Evolutionary conservation across 495 filamentous ascomycete genomes (phyloP).

Genomic region (Hamigera avellanea): DNA sequence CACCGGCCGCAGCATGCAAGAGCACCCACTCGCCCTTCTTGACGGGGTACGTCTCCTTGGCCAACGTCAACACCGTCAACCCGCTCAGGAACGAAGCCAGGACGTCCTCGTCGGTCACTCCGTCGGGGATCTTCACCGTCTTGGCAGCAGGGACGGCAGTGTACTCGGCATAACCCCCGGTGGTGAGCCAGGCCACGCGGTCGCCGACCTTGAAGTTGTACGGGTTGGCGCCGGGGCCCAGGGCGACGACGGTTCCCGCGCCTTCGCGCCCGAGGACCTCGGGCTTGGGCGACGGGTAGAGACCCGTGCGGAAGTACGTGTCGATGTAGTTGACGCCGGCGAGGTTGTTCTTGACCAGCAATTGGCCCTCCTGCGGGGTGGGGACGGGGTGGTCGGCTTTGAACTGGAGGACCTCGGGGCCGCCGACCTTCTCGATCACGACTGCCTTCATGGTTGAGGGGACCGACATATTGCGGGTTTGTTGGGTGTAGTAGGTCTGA

Average conservation of each 20-base stretch:
- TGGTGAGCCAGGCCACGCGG: constrained; percentile 54
- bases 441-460: constrained; percentile 68
- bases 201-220: constrained; percentile 48
- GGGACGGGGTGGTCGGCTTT: constrained; percentile 69
- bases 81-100: constrained; percentile 70
- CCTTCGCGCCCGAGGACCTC: constrained; percentile 79
- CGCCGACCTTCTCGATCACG: constrained; percentile 64
- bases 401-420: constrained; percentile 65
- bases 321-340: constrained; percentile 83
- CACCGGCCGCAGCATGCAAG: constrained; percentile 84
- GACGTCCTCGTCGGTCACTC: constrained; percentile 47
- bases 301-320: constrained; percentile 83
- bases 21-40: constrained; percentile 74
- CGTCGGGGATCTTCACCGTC: constrained; percentile 52
- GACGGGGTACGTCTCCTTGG: constrained; percentile 65
- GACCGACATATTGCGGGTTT: constrained; percentile 22
- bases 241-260: constrained; percentile 47
- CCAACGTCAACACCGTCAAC: constrained; percentile 73
- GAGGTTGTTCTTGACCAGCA: constrained; percentile 78
- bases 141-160: constrained; percentile 46
- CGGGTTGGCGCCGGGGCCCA: constrained; percentile 33
- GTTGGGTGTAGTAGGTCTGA: too few relatives aligned
- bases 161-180: constrained; percentile 67
- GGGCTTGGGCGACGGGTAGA: constrained; percentile 69
- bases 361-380: constrained; percentile 51